Evolutionary conservation across 2,329 filamentous ascomycete genomes (phyloP), one percentile per base, ranked within the genome.

Genomic region (Zymoseptoria ardabiliae): DNA sequence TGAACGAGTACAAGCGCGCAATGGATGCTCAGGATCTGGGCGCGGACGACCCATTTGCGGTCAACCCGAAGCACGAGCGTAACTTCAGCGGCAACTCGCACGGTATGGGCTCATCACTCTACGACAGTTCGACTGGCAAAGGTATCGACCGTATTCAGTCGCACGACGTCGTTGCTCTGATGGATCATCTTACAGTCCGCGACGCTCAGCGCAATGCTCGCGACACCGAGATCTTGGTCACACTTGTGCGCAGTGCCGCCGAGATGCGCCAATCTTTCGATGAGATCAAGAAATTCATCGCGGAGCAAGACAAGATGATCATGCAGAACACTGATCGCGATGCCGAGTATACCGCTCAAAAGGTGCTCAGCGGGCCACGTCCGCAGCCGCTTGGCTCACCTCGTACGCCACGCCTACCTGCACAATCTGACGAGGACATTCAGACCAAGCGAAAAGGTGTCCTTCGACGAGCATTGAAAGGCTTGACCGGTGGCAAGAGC

Each of bases 221-320:
- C 51, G 94, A 99, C 69, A 97, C 94, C 0, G 94, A 99, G 75
- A 97, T 99, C 58, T 80, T 99, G 19, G 90, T 97, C 53, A 93
- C 94, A 0, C 84, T 99, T 30, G 94, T 99, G 62, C 88, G 93
- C 61, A 92, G 91, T 57, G 93, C 94, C 3, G 88, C 94, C 11
- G 94, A 99, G 75, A 97, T 97, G 92, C 90, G 93, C 64, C 95
- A 90, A 67, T 95, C 91, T 0, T 96, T 97, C 71, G 90, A 96
- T 65, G 92, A 96, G 68, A 89, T 99, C 82, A 97, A 94, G 79
- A 89, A 87, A 64, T 88, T 96, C 70, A 88, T 99, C 62, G 88
- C 89, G 54, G 89, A 95, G 65, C 93, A 95, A 61, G 93, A 97
- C 70, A 90, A 90, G 60, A 83, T 91, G 69, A 89, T 97, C 69